Percentiles rank a stretch among this genome's conserved stretches.
These are phyloP conservation scores for Fusarium decemcellulare DNA, from an alignment of 2,329 filamentous ascomycete genomes.

Conservation along the genomic window DNA sequence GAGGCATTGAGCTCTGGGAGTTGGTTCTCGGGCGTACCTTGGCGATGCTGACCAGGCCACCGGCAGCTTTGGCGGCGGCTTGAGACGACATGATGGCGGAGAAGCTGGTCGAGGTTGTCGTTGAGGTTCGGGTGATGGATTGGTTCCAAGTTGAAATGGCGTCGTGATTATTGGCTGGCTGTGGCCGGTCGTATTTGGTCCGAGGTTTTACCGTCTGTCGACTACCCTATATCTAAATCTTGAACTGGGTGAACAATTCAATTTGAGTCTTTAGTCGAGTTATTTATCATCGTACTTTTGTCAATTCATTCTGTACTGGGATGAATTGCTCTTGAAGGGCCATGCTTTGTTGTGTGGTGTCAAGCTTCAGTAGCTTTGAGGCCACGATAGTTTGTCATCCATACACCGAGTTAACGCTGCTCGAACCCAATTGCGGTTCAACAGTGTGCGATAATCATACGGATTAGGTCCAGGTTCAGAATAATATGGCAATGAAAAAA, in stretches of 20 bases:
- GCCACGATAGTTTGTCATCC: too few relatives aligned
- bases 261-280: too few relatives aligned
- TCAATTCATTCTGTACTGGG: background rate
- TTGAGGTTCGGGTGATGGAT: slow-evolving; percentile 46
- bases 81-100: slow-evolving; percentile 72
- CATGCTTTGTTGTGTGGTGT: too few relatives aligned
- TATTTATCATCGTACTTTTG: too few relatives aligned
- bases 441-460: too few relatives aligned
- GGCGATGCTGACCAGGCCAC: slow-evolving; percentile 68
- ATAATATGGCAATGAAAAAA: too few relatives aligned
- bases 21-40: slow-evolving; percentile 63
- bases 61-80: slow-evolving; percentile 69
- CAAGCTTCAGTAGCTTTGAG: too few relatives aligned
- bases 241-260: background rate
- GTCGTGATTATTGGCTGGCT: slow-evolving; percentile 46
- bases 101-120: slow-evolving; percentile 38
- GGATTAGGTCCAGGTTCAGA: too few relatives aligned
- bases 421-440: too few relatives aligned
- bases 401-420: too few relatives aligned
- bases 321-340: too few relatives aligned
- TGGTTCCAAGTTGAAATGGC: slow-evolving; percentile 48
- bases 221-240: slow-evolving; percentile 36
- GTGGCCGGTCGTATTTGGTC: slow-evolving; percentile 36
- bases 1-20: slow-evolving; percentile 30
- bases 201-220: slow-evolving; percentile 43